Evolutionary conservation across 2,329 filamentous ascomycete species (phyloP), one percentile per base, ranked within the genome.

Genomic region (Lachnellula subtilissima): DNA sequence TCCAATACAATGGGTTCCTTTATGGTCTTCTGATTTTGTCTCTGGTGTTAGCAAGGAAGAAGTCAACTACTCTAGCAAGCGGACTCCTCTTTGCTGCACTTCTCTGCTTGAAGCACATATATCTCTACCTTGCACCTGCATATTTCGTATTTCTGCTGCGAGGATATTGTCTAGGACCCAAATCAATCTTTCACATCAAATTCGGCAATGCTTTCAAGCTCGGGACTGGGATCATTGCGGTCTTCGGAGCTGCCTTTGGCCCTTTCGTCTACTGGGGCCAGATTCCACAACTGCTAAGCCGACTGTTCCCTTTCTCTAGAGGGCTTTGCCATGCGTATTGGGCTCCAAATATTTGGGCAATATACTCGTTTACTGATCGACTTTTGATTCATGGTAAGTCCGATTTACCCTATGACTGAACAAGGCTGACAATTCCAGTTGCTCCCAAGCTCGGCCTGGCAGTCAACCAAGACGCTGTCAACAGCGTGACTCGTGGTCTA

Each of bases 1-100:
- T 99, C 72, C 94, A 99, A 77, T 99, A 99, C 77, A 99, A 99
- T 76, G 93, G 94, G 42, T 91, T 92, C 74, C 84, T 99, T 74
- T 99, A 97, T 71, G 94, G 94, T 39, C 77, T 97, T 45, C 78
- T 99, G 50, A 82, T 97, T 39, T 78, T 93, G 53, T 97, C 94
- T 2, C 80, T 99, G 48, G 88, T 95, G 1, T 76, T 95, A 57
- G 91, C 91, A 6, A 85, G 90, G 50, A 84, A 86, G 65, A 84
- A 82, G 67, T 87, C 87, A 2, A 88, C 88, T 0, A 77, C 94
- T 36, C 79, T 97, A 12, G 76, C 78, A 47, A 94, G 91, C 64
- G 94, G 91, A 0, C 76, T 96, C 2, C 73, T 91, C 6, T 99
- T 97, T 71, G 92, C 93, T 2, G 80, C 81, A 1, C 76, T 99